Conservation (phyloP, 2,329 filamentous ascomycete genomes). For the Colletotrichum limetticola region DNA sequence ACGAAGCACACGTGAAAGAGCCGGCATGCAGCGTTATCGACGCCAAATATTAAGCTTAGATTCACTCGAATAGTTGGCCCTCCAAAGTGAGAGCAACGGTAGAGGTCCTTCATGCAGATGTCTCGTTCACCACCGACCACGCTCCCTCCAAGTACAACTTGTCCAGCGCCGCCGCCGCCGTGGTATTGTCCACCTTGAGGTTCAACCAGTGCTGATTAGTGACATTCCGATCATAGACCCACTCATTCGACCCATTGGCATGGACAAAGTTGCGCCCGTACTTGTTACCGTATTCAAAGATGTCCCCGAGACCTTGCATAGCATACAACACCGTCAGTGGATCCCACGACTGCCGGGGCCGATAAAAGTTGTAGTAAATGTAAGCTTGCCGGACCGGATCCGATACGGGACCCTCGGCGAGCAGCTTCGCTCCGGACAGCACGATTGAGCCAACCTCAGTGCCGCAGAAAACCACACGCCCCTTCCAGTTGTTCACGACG, state of each 20-base stretch:
- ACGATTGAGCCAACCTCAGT: conserved; percentile 55
- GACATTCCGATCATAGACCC: conserved; percentile 49
- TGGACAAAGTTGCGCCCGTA: conserved; percentile 53
- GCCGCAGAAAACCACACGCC: conserved; percentile 53
- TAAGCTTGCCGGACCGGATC: conserved; percentile 53
- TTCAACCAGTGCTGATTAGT: conserved; percentile 53
- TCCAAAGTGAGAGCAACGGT: neutral
- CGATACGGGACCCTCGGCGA: conserved; percentile 41
- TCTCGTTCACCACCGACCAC: neutral
- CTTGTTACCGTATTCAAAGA: conserved; percentile 50
- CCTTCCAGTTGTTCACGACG: conserved; percentile 58
- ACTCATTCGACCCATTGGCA: conserved; percentile 53
- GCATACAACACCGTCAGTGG: conserved; percentile 54
- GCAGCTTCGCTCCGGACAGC: conserved; percentile 50
- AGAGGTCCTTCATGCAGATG: neutral
- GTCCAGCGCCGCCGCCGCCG: conserved; percentile 44
- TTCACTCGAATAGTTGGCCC: neutral
- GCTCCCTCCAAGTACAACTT: conserved; percentile 42
- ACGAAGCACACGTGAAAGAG: neutral
- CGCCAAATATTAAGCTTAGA: neutral
- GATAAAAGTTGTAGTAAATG: conserved; percentile 50
- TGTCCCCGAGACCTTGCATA: conserved; percentile 45
- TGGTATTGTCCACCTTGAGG: conserved; percentile 44
- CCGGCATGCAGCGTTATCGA: neutral
- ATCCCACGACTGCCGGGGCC: conserved; percentile 52